Percentiles rank a stretch among this genome's conserved stretches.
phyloP scores from a whole-genome alignment of 305 asterid genomes.

The Fraxinus ornus region DNA sequence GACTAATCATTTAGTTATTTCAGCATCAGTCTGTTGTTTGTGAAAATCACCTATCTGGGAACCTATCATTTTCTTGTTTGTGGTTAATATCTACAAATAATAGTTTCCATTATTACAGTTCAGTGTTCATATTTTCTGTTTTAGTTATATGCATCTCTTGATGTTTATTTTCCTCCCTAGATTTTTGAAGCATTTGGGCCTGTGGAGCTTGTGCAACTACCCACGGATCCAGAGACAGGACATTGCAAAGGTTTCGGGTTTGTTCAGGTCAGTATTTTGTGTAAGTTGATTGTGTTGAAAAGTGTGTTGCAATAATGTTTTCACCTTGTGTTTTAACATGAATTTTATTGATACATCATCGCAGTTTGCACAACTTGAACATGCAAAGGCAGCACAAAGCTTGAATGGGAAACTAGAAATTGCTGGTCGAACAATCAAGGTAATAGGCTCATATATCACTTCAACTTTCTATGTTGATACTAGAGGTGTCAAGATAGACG shows the following conservation, averaged over 20 bases:
- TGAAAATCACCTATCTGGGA: background rate
- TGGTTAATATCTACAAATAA: background rate
- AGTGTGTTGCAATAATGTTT: background rate
- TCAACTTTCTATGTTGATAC: background rate
- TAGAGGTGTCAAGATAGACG: too few species aligned
- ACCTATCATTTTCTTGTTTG: background rate
- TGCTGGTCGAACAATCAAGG: conserved; percentile 97
- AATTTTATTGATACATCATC: conserved; percentile 5
- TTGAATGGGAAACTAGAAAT: conserved; percentile 89
- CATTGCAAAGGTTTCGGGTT: conserved; percentile 99
- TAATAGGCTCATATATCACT: conserved; percentile 16
- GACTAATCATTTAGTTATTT: background rate
- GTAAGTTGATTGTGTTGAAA: conserved; percentile 6
- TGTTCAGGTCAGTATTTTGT: conserved; percentile 75
- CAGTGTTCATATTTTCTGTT: background rate
- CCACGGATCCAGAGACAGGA: conserved; percentile 96
- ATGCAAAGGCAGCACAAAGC: conserved; percentile 92
- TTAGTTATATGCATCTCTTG: background rate
- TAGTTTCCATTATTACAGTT: background rate
- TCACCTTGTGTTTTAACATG: background rate
- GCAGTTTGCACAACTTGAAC: conserved; percentile 87
- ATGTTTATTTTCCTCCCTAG: conserved; percentile 30
- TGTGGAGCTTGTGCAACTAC: conserved; percentile 96
- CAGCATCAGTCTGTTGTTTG: background rate
- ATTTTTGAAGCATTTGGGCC: conserved; percentile 98